Evolutionary conservation across 78 protist genomes (phyloP).

Genomic region (Goniomonas avonlea): DNA sequence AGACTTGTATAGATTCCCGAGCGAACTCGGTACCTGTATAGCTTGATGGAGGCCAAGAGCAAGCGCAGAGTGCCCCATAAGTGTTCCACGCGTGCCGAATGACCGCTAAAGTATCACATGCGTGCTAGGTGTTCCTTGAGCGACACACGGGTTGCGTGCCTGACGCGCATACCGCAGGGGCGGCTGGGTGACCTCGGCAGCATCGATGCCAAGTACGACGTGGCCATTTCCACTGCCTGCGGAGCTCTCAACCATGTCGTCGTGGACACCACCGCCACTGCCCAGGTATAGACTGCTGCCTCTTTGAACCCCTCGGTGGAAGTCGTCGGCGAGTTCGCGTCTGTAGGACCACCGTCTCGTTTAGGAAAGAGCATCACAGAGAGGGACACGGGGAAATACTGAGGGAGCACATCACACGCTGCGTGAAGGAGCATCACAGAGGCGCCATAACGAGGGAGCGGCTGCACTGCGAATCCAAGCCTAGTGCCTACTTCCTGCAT

Average conservation of each 20-base stretch:
- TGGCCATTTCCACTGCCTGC: constrained; percentile 89
- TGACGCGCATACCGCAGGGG: too few relatives aligned
- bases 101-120: too few relatives aligned
- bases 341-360: too few relatives aligned
- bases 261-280: constrained; percentile 69
- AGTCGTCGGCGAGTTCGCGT: too few relatives aligned
- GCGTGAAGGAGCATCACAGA: neutral
- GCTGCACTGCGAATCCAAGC: too few relatives aligned
- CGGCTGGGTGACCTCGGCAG: constrained; percentile 94
- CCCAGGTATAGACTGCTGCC: constrained; percentile 38
- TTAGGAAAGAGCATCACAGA: neutral
- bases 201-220: constrained; percentile 81
- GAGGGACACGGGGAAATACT: too few relatives aligned
- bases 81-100: too few relatives aligned
- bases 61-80: neutral
- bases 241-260: constrained; percentile 73
- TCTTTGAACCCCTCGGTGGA: constrained; percentile 94
- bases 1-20: too few relatives aligned
- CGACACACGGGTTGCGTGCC: too few relatives aligned
- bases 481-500: too few relatives aligned
- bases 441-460: constrained; percentile 17
- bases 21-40: too few relatives aligned
- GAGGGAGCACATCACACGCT: neutral
- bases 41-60: constrained; percentile 2
- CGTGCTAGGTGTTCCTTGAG: too few relatives aligned